Conservation (phyloP, 108 stramenopile species). For the Discostella pseudostelligera region DNA sequence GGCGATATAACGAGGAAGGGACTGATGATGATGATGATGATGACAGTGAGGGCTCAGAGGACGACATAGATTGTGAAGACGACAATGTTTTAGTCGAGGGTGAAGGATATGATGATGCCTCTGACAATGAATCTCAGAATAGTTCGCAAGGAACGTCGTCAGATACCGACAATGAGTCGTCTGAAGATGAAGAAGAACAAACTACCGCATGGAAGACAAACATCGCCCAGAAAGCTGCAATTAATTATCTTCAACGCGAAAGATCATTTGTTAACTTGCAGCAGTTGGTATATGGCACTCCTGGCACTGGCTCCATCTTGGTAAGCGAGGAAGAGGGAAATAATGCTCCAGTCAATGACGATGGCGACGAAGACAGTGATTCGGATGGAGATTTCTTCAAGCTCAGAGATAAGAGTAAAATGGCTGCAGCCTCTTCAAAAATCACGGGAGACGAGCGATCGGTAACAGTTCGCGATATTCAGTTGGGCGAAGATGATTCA, state of each 20-base stretch:
- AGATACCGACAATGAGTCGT: constrained; percentile 50
- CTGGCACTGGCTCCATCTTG: constrained; percentile 8
- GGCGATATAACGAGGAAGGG: constrained; percentile 25
- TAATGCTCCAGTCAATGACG: constrained; percentile 44
- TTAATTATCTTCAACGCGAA: constrained; percentile 69
- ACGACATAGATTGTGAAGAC: too few species aligned
- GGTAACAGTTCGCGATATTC: constrained; percentile 46
- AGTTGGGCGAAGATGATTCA: constrained; percentile 71
- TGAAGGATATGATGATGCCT: constrained; percentile 12
- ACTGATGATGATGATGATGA: constrained; percentile 18
- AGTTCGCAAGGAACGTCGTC: constrained; percentile 19
- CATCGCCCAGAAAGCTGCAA: constrained; percentile 71
- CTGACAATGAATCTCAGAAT: constrained; percentile 28
- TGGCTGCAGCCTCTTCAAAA: constrained; percentile 19
- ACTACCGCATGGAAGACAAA: constrained; percentile 60
- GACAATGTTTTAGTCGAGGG: constrained; percentile 9
- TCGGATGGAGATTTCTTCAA: constrained; percentile 61
- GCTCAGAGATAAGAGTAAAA: constrained; percentile 40
- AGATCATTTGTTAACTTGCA: constrained; percentile 67
- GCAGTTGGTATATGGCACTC: constrained; percentile 70
- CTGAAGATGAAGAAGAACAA: constrained; percentile 39
- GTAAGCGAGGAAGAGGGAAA: constrained; percentile 37
- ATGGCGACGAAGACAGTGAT: constrained; percentile 44
- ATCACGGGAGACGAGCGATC: constrained; percentile 17
- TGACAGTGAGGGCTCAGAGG: constrained; percentile 16